Evolutionary conservation across 768 basidiomycete genomes (phyloP), one percentile per base, ranked within the genome.

Genomic region (Mycena chlorophos): DNA sequence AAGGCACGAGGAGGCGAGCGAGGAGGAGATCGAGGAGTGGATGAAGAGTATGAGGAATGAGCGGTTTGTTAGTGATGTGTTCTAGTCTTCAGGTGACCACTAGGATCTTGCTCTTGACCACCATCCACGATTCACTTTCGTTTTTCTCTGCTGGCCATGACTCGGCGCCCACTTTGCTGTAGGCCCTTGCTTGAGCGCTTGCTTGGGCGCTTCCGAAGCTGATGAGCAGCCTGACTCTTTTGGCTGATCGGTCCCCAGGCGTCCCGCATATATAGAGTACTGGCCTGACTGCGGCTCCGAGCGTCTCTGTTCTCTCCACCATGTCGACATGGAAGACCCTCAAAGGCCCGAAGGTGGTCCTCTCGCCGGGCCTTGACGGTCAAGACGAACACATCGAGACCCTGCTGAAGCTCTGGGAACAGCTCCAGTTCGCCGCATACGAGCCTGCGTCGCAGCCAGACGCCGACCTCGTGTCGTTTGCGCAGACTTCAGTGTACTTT

Each of bases 381-480:
- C 74, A 72, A 34, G 78, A 79, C 51, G 70, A 72, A 5, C 55
- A 73, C 30, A 54, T 78, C 20, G 76, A 79, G 27, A 16, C 57
- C 1, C 65, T 80, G 23, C 29, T 52, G 20, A 23, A 46, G 2
- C 68, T 75, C 27, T 80, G 73, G 59, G 75, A 75, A 31, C 61
- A 76, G 43, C 69, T 81, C 34, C 79, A 79, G 56, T 63, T 72
- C 14, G 64, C 65, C 38, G 72, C 77, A 2, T 67, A 77, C 4
- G 81, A 82, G 40, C 63, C 70, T 4, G 69, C 75, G 4, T 53
- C 56, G 19, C 60, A 70, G 53, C 71, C 74, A 1, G 56, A 58
- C 4, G 53, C 74, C 26, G 78, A 80, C 58, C 52, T 81, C 1
- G 43, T 79, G 17, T 72, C 75, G 0, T 82, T 82, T 52, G 69